A percentile compares a stretch with the other conserved stretches of the same genome.
phyloP scores from a whole-genome alignment of 345 rosid species.

The Microcos paniculata region DNA sequence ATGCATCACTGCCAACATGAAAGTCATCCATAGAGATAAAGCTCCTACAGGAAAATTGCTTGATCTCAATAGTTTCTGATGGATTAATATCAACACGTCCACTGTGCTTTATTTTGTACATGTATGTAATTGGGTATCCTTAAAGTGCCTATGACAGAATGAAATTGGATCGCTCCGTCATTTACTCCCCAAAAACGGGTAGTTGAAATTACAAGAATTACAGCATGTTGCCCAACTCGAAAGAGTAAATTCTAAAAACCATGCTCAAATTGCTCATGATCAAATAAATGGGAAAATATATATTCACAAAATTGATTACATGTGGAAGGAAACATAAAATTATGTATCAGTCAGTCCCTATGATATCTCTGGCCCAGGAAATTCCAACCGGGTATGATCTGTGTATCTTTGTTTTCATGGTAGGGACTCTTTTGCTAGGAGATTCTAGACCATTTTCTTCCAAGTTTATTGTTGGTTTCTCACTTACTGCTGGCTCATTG shows the following conservation, averaged over 20 bases:
- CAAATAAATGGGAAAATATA: background rate
- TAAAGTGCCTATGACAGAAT: background rate
- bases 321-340: background rate
- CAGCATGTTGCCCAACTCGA: background rate
- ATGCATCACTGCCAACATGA: too few relatives aligned
- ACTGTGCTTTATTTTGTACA: background rate
- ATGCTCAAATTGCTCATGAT: conserved; percentile 1
- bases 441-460: conserved; percentile 27
- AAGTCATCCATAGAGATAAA: background rate
- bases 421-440: conserved; percentile 25
- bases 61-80: background rate
- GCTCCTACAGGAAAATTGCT: background rate
- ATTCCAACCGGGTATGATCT: conserved; percentile 68
- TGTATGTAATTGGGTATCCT: background rate
- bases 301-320: background rate
- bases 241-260: background rate
- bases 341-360: conserved; percentile 19
- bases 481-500: conserved; percentile 25
- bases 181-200: background rate
- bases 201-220: background rate
- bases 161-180: background rate
- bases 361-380: conserved; percentile 48
- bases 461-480: conserved; percentile 24
- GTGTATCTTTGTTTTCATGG: conserved; percentile 51
- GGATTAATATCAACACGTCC: background rate